Conservation (phyloP, 1,284 basidiomycete species). For the Peniophora sp. region DNA sequence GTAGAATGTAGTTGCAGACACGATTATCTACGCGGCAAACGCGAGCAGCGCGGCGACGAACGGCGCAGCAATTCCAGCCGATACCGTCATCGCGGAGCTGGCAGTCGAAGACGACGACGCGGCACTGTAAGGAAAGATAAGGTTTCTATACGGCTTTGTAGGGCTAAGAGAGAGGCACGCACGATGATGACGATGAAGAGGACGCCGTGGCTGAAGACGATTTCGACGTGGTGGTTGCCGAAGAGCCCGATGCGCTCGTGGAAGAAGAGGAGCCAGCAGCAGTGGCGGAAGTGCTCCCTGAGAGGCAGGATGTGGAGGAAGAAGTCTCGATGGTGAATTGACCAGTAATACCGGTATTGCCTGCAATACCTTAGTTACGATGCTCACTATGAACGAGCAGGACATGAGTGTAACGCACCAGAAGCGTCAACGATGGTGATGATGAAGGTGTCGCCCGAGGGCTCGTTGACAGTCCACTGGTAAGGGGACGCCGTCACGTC, state of each 20-base stretch:
- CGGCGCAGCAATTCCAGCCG: background rate
- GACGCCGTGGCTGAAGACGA: constrained; percentile 6
- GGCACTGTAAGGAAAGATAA: background rate
- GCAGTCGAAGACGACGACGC: background rate
- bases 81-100: background rate
- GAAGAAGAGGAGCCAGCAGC: constrained; percentile 14
- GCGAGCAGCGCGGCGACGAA: background rate
- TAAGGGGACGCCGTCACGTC: constrained; percentile 10
- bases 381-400: too few relatives aligned
- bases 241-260: constrained; percentile 6
- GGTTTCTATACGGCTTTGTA: too few relatives aligned
- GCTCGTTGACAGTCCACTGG: constrained; percentile 39
- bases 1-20: too few relatives aligned
- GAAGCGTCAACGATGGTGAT: constrained; percentile 17
- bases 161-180: constrained; percentile 77
- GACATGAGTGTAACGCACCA: constrained; percentile 23
- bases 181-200: constrained; percentile 73
- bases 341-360: constrained; percentile 10
- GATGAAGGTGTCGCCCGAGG: constrained; percentile 24
- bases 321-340: background rate
- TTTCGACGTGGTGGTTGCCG: background rate
- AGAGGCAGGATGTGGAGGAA: constrained; percentile 6
- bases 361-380: constrained; percentile 15
- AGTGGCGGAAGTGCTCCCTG: constrained; percentile 9
- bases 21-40: background rate